phyloP scores from a whole-genome alignment of 768 basidiomycete species.

The Boletus pseudo-olivaceus region DNA sequence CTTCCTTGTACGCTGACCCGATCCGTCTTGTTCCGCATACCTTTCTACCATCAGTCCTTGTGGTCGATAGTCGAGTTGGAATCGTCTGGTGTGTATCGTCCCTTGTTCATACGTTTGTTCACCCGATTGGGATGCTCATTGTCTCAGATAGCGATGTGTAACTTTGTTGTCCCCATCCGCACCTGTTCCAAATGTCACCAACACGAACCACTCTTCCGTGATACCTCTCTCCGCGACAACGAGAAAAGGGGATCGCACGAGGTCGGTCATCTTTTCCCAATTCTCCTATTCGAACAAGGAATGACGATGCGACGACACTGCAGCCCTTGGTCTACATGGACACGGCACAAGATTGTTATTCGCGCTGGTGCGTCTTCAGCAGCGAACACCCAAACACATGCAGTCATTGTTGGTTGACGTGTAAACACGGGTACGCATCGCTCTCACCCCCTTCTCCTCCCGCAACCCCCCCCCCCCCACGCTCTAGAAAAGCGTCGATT shows the following conservation, averaged over 20 bases:
- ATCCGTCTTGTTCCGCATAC: background rate
- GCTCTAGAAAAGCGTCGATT: background rate
- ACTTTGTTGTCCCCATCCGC: conserved; percentile 28
- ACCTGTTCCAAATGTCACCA: conserved; percentile 29
- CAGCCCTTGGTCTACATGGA: conserved; percentile 28
- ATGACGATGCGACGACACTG: background rate
- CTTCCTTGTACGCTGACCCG: background rate
- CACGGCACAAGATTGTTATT: conserved; percentile 30
- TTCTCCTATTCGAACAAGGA: background rate
- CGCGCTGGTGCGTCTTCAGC: conserved; percentile 29
- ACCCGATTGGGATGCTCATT: background rate
- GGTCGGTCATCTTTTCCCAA: conserved; percentile 6
- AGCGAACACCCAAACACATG: conserved; percentile 26
- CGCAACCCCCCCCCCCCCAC: too few relatives aligned
- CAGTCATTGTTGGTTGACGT: conserved; percentile 27
- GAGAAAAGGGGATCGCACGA: conserved; percentile 19
- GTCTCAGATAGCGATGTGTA: conserved; percentile 23
- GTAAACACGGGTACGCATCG: conserved; percentile 24
- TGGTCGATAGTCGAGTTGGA: too few relatives aligned
- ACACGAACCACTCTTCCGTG: conserved; percentile 26
- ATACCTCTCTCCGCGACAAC: conserved; percentile 8
- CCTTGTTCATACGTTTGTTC: background rate
- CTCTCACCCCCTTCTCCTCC: background rate
- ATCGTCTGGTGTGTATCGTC: background rate
- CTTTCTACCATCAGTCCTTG: background rate